Evolutionary conservation across 164 flowering plant genomes (phyloP), one percentile per base, ranked within the genome.

Genomic region (Umbilicus rupestris): DNA sequence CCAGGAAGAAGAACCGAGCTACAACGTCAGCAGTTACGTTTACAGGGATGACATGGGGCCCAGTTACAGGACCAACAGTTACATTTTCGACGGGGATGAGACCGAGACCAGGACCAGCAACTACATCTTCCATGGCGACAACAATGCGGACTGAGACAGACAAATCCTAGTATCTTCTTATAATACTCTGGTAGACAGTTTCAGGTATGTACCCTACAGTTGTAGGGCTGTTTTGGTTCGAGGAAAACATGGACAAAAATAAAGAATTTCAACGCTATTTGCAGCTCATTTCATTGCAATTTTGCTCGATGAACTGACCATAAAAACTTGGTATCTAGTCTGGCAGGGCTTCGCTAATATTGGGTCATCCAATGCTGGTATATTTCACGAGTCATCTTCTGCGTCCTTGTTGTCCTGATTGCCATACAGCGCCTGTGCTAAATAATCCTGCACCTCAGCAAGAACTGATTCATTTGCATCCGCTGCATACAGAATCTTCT

Each of bases 401-500:
- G 39, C 69, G 55, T 70, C 76, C 60, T 55, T 26, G 33, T 28
- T 55, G 33, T 26, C 60, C 17, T 55, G 60, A 28, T 55, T 80
- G 15, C 8, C 70, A 58, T 64, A 65, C 35, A 71, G 31, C 1
- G 81, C 50, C 31, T 75, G 69, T 45, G 28, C 29, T 42, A 86
- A 30, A n/a, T 78, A 69, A 55, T 83, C 87, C 70, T 88, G 93
- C 58, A 95, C 93, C 68, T 88, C 93, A 22, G 74, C 75, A 46
- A 89, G 84, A 29, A 83, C 85, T 2, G 91, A 80, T 68, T 82
- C 90, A 50, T 84, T 82, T 8, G 76, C 89, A 74, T 92, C 96
- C n/a, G 80, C 81, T 42, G 98, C 87, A 68, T 92, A 92, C 66
- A 92, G 65, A 44, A 92, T 87, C 77, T 82, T 89, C 76, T 77